These are phyloP conservation scores for Blumeria hordei DNA, from an alignment of 2,329 filamentous ascomycete species.

Conservation along the genomic window DNA sequence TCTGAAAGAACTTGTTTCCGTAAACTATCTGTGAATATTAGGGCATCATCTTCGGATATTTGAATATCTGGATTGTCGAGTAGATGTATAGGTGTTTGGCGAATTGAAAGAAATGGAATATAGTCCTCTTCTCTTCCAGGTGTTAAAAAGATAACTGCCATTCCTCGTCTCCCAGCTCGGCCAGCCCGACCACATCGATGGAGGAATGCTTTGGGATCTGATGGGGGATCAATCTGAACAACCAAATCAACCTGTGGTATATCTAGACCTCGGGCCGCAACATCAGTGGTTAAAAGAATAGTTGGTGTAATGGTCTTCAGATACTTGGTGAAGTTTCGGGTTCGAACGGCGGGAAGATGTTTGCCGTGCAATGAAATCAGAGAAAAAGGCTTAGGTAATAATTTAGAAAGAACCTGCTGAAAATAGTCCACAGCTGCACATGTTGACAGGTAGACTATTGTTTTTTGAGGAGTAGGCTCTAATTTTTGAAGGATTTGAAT, in stretches of 20 bases:
- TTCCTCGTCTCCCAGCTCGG: slow-evolving; percentile 61
- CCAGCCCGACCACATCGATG: slow-evolving; percentile 81
- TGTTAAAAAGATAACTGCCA: slow-evolving; percentile 68
- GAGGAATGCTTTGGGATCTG: slow-evolving; percentile 84
- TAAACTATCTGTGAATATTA: slow-evolving; percentile 31
- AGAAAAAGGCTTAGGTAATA: slow-evolving; percentile 44
- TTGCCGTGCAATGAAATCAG: slow-evolving; percentile 79
- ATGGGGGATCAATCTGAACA: slow-evolving; percentile 64
- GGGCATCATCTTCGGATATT: slow-evolving; percentile 36
- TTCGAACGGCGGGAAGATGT: slow-evolving; percentile 63
- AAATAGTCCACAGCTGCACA: slow-evolving; percentile 93
- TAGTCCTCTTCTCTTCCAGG: slow-evolving; percentile 79
- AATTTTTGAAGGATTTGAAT: slow-evolving; percentile 44
- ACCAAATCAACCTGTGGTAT: slow-evolving; percentile 83
- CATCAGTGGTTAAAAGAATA: slow-evolving; percentile 75
- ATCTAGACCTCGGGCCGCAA: slow-evolving; percentile 74
- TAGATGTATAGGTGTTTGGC: slow-evolving; percentile 57
- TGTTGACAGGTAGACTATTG: slow-evolving; percentile 79
- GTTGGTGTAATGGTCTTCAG: slow-evolving; percentile 48
- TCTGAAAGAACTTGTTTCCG: slow-evolving; percentile 29
- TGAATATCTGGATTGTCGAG: slow-evolving; percentile 31
- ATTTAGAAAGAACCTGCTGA: slow-evolving; percentile 47
- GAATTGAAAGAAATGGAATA: slow-evolving; percentile 60
- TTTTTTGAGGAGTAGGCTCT: slow-evolving; percentile 54
- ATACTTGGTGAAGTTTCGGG: slow-evolving; percentile 71